Percentiles rank a stretch among this genome's conserved stretches.
These are phyloP conservation scores for Aureobasidium sp. DNA, from an alignment of 2,329 filamentous ascomycete species.

Conservation along the genomic window DNA sequence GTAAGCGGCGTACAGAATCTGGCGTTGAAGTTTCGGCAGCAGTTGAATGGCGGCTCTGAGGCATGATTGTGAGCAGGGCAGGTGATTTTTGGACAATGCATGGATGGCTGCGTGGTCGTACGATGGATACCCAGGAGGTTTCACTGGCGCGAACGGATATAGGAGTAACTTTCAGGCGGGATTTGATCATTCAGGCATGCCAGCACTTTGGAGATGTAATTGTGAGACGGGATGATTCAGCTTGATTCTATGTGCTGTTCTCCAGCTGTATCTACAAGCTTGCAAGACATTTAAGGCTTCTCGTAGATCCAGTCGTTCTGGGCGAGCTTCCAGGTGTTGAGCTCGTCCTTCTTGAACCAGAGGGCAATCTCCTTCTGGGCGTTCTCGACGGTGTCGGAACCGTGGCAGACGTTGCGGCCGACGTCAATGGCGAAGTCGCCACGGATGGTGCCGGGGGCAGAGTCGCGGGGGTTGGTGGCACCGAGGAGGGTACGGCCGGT, in stretches of 20 bases:
- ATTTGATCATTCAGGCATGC: background rate
- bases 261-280: background rate
- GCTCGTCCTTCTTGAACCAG: constrained; percentile 89
- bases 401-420: constrained; percentile 99
- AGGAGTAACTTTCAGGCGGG: background rate
- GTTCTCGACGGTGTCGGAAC: constrained; percentile 96
- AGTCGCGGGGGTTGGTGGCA: constrained; percentile 96
- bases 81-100: background rate
- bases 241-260: constrained; percentile 1
- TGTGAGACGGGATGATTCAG: background rate
- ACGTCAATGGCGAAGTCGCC: constrained; percentile 82
- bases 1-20: constrained; percentile 10
- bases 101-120: background rate
- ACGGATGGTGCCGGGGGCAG: constrained; percentile 94
- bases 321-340: constrained; percentile 75
- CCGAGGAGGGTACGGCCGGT: constrained; percentile 93
- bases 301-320: constrained; percentile 96
- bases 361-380: constrained; percentile 99
- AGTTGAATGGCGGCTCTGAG: constrained; percentile 2
- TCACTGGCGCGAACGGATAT: background rate
- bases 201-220: background rate
- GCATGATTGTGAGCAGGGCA: background rate
- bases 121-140: constrained; percentile 1
- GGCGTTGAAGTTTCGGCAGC: constrained; percentile 4
- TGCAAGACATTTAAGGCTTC: constrained; percentile 8